phyloP scores from a whole-genome alignment of 2,329 filamentous ascomycete genomes.

The Lecanoromycetidae sp. region DNA sequence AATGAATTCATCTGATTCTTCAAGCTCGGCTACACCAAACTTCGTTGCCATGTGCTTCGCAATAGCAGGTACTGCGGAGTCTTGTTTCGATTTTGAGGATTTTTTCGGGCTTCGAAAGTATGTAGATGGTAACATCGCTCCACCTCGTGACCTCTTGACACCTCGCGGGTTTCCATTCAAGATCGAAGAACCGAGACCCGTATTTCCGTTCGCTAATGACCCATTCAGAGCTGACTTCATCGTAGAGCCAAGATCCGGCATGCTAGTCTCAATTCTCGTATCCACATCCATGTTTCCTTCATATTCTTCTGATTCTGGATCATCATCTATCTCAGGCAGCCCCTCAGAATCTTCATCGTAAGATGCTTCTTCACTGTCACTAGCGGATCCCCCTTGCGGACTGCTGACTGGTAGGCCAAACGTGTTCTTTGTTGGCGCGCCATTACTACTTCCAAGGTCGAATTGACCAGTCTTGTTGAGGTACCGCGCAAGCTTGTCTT shows the following conservation, averaged over 20 bases:
- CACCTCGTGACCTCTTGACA: slow-evolving; percentile 14
- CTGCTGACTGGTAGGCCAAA: slow-evolving; percentile 18
- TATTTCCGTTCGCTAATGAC: slow-evolving; percentile 21
- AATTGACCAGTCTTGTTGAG: slow-evolving; percentile 8
- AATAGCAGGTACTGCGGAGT: slow-evolving; percentile 56
- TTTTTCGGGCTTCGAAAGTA: slow-evolving; percentile 16
- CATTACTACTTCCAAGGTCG: slow-evolving; percentile 8
- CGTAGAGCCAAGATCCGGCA: neutral
- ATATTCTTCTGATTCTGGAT: neutral
- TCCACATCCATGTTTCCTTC: neutral
- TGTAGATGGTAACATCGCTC: slow-evolving; percentile 1
- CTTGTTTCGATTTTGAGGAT: slow-evolving; percentile 27
- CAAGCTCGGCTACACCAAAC: slow-evolving; percentile 46
- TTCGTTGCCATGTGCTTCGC: slow-evolving; percentile 56
- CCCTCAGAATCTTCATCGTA: slow-evolving; percentile 24
- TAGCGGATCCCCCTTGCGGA: slow-evolving; percentile 12
- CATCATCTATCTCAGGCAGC: too few relatives aligned
- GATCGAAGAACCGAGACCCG: slow-evolving; percentile 6
- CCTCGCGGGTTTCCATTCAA: slow-evolving; percentile 10
- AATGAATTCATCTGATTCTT: slow-evolving; percentile 60
- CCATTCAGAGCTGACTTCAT: slow-evolving; percentile 17
- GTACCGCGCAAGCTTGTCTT: slow-evolving; percentile 5
- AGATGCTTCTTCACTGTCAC: slow-evolving; percentile 23
- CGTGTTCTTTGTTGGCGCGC: neutral
- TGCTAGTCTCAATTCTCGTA: neutral